Base-by-base conservation (phyloP, 2,329 filamentous ascomycete genomes). In the Penicillium decumbens region DNA sequence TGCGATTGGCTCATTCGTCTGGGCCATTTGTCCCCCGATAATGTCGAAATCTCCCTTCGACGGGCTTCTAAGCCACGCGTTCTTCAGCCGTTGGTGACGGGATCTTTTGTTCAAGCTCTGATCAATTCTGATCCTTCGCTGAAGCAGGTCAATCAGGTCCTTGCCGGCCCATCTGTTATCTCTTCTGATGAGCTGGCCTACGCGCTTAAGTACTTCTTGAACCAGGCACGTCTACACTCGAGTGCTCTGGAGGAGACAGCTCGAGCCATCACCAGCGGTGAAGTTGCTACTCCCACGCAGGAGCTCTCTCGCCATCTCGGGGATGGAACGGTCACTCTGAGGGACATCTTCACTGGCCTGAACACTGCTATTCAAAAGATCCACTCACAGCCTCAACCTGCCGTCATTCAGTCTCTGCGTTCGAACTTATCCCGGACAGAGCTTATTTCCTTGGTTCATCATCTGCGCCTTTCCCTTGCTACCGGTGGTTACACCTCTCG, bases 401-500 rank as follows among this genome's bases (percentile, higher is more conserved):
- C 62, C 12, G 57, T 67, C 23, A 64, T 65, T n/a, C 54, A 61
- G 29, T 61, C 69, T 43, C 60, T 73, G 41, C 69, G 70, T 52
- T 68, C 69, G 32, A 63, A 61, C 37, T 65, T 73, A 30, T 66
- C 70, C 12, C 65, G 69, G 44, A 62, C 67, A 23, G 70, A 74
- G 37, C 64, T 70, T 38, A 61, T 72, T 43, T 69, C 66, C 39
- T 67, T 69, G 52, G 63, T 72, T 43, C 66, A 73, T 51, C 72
- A 74, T 47, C 70, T 73, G 45, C 72, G 72, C 45, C 66, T 73
- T 57, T 68, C 65, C 46, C 71, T 74, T 43, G 71, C 70, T 24
- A 72, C 69, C 15, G 69, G 69, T 39, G 71, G 71, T 29, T 66
- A 71, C 57, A 72, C 70, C 28, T 69, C 70, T 18, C 69, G 68